Conservation (phyloP, 2,329 filamentous ascomycete genomes). For the Colletotrichum sp. region DNA sequence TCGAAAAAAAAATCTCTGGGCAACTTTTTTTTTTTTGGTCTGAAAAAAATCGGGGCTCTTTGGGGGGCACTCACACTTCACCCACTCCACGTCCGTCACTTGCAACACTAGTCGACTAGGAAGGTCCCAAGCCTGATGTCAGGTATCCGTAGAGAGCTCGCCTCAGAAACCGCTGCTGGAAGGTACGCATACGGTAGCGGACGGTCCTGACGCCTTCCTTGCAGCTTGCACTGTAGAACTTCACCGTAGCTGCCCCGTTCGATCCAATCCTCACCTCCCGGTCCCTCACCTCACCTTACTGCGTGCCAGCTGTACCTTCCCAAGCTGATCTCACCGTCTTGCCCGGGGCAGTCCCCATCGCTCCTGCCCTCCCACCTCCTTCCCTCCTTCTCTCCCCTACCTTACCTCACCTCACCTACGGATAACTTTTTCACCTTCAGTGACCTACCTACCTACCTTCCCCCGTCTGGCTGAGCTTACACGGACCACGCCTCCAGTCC, state of each 20-base stretch:
- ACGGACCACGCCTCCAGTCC: constrained; percentile 6
- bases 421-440: neutral
- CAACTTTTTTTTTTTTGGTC: neutral
- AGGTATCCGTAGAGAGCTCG: neutral
- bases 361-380: neutral
- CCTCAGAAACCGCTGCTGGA: neutral
- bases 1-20: neutral
- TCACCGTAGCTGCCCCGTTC: neutral
- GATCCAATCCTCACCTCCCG: neutral
- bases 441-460: neutral
- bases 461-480: neutral
- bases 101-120: neutral
- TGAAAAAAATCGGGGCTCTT: neutral
- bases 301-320: neutral
- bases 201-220: neutral
- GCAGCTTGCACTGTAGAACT: neutral
- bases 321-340: neutral
- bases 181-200: neutral
- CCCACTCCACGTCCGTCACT: constrained; percentile 11
- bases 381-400: neutral
- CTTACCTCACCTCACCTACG: neutral
- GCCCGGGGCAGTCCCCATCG: neutral
- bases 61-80: neutral
- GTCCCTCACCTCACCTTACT: neutral
- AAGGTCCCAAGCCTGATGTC: neutral